Evolutionary conservation across 257 asterid genomes (phyloP), one percentile per base, ranked within the genome.

Genomic region (Lantana camara): DNA sequence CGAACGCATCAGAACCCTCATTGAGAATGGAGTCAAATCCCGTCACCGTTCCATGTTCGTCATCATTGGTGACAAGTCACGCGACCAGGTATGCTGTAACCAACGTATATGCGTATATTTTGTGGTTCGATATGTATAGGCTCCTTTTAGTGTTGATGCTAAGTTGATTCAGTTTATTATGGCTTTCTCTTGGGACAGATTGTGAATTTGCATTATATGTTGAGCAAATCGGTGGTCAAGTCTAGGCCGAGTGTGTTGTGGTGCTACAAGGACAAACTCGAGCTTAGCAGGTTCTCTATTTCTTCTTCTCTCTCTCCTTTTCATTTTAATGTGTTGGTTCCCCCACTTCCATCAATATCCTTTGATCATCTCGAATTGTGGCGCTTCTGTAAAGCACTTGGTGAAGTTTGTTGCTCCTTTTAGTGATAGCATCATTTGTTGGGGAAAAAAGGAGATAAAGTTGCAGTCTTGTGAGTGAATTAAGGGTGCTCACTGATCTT

Each of bases 231-330:
- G 4, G 79, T 78, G 71, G 89, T 70, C 24, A 88, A 83, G 80
- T 67, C 96, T 4, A 76, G 85, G 64, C 99, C 97, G 22, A 80
- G 53, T 7, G 99, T 88, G 66, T 67, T 94, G 48, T 94, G 99
- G 99, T 94, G 99, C 79, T 94, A 90, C 79, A 88, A 75, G 87
- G 95, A 94, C 66, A 84, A 94, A 64, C 96, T 90, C 24, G 96
- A 94, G 48, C 80, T 94, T 19, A 93, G 98, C 91, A 89, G 98
- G 98, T 91, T 37, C 40, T 10, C 16, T 35, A 22, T 12, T 0
- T 67, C 14, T 42, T n/a, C 16, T n/a, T n/a, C n/a, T n/a, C n/a
- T n/a, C n/a, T 37, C 2, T 42, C 4, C 17, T 13, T 42, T 11
- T 13, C 48, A 0, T 1, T 15, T 13, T 13, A 12, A 42, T 11